A percentile compares a stretch with the other conserved stretches of the same genome.
These are phyloP conservation scores for Raffaelea albimanens DNA, from an alignment of 2,329 filamentous ascomycete genomes.

Conservation along the genomic window DNA sequence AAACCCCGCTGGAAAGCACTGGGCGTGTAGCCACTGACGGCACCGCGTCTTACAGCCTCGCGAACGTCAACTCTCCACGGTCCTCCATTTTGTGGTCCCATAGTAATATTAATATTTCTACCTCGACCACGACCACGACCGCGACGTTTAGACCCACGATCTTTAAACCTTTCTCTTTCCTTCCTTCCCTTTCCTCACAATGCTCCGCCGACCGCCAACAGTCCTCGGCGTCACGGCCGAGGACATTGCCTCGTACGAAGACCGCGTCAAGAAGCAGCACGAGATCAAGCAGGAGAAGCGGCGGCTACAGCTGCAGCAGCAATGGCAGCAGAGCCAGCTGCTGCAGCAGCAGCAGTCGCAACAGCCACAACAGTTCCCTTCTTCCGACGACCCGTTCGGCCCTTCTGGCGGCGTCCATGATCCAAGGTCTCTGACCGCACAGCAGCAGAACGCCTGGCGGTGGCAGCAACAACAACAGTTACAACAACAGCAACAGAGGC, in stretches of 20 bases:
- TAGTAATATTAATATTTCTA: too few relatives aligned
- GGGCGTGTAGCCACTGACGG: not conserved
- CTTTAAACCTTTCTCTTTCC: too few relatives aligned
- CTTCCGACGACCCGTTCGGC: too few relatives aligned
- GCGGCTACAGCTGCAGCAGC: not conserved
- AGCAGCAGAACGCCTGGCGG: conserved; percentile 1
- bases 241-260: conserved; percentile 63
- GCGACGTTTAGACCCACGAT: too few relatives aligned
- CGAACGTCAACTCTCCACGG: too few relatives aligned
- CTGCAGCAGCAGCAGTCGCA: conserved; percentile 5
- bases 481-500: conserved; percentile 5
- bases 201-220: conserved; percentile 49
- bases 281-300: conserved; percentile 7
- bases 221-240: conserved; percentile 59
- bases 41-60: not conserved
- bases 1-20: too few relatives aligned
- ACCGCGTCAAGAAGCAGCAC: conserved; percentile 30
- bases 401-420: too few relatives aligned
- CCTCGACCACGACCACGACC: too few relatives aligned
- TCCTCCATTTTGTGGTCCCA: too few relatives aligned
- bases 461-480: conserved; percentile 8
- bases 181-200: conserved; percentile 4
- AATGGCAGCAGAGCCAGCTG: conserved; percentile 3
- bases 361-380: not conserved
- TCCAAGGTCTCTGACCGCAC: not conserved